Percentiles rank a stretch among this genome's conserved stretches.
Conservation (phyloP, 257 asterid species). For the Solanum arcanum region DNA sequence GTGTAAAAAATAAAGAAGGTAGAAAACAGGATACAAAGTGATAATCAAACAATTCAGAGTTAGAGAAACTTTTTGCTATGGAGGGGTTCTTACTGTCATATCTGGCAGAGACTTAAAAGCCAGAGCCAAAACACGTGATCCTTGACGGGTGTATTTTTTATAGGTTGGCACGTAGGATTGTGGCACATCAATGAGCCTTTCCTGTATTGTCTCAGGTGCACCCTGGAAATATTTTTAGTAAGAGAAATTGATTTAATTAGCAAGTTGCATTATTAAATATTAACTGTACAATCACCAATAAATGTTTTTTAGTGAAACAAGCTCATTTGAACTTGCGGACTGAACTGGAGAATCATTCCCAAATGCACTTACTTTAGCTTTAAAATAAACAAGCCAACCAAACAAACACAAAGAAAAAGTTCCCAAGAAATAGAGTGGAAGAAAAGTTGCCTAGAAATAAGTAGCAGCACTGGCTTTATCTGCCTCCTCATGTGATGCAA, state of each 20-base stretch:
- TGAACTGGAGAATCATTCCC: neutral
- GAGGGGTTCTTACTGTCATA: conserved; percentile 64
- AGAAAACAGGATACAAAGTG: neutral
- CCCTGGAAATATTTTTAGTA: conserved; percentile 45
- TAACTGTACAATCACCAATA: neutral
- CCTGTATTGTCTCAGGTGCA: conserved; percentile 98
- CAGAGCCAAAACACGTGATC: conserved; percentile 94
- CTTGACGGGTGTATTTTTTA: conserved; percentile 94
- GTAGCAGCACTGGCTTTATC: neutral
- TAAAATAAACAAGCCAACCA: neutral
- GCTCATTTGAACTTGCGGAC: neutral
- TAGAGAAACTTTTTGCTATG: neutral
- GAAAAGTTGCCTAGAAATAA: neutral
- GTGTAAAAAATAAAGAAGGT: neutral
- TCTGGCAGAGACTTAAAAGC: conserved; percentile 92
- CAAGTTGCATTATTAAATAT: neutral
- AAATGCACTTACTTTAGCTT: neutral
- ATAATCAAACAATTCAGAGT: neutral
- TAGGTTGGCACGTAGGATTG: conserved; percentile 59
- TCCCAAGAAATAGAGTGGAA: neutral
- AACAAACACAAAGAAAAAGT: neutral
- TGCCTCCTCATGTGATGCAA: neutral
- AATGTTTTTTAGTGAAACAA: neutral
- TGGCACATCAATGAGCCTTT: conserved; percentile 84
- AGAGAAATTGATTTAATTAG: neutral